Conservation (phyloP, 1,284 basidiomycete species). For the Cutaneotrichosporon cutaneum region DNA sequence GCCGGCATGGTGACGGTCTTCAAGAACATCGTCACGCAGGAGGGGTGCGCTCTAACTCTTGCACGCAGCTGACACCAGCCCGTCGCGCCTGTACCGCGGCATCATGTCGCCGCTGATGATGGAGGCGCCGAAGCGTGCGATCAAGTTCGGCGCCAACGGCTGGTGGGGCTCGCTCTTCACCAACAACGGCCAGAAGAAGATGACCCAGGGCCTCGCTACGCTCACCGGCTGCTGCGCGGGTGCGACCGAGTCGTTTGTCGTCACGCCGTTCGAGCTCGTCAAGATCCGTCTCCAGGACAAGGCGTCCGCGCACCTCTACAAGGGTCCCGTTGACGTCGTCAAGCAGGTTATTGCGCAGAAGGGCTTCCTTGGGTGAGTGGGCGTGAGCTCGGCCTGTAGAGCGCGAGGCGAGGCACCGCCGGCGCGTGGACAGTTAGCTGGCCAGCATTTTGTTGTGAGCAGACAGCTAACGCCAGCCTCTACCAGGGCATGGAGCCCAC, state of each 20-base stretch:
- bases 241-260: conserved; percentile 85
- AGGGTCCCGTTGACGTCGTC: conserved; percentile 88
- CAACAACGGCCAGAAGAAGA: conserved; percentile 67
- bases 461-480: conserved; percentile 25
- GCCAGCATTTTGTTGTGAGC: too few relatives aligned
- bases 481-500: conserved; percentile 87
- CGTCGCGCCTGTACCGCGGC: conserved; percentile 84
- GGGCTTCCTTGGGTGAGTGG: conserved; percentile 73
- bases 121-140: conserved; percentile 96
- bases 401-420: too few relatives aligned
- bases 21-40: conserved; percentile 65
- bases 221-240: conserved; percentile 91
- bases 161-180: conserved; percentile 78
- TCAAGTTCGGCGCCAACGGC: conserved; percentile 69
- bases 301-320: conserved; percentile 66
- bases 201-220: conserved; percentile 82
- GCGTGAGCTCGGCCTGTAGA: not conserved
- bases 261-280: conserved; percentile 93
- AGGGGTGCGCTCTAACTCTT: conserved; percentile 57
- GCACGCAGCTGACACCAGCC: conserved; percentile 57
- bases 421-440: too few relatives aligned
- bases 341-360: conserved; percentile 71
- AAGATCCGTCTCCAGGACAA: conserved; percentile 96
- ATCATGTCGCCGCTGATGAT: conserved; percentile 89
- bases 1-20: conserved; percentile 73